These are phyloP conservation scores for Lunasporangiospora selenospora DNA, from an alignment of 192 early-diverging fungal species.

Conservation along the genomic window DNA sequence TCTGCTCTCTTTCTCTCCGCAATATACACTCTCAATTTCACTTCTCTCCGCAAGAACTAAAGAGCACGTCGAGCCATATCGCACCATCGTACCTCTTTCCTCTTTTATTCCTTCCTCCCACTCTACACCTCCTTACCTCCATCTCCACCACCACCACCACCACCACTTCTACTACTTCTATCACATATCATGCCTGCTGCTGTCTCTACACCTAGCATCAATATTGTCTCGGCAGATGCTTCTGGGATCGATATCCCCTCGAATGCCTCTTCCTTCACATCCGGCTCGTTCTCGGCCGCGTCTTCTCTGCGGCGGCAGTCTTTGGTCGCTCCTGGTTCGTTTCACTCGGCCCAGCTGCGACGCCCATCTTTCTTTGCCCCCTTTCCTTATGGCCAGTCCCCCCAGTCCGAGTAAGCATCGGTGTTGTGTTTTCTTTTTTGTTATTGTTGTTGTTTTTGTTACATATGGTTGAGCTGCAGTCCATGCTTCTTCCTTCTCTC, in stretches of 20 bases:
- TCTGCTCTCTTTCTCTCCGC: not conserved
- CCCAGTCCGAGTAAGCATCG: conserved; percentile 36
- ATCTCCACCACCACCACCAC: not conserved
- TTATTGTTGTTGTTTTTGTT: not conserved
- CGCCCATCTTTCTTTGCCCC: conserved; percentile 43
- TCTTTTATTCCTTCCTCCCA: no score
- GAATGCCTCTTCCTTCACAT: conserved; percentile 25
- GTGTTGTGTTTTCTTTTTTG: not conserved
- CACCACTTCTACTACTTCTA: not conserved
- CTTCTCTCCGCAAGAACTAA: no score
- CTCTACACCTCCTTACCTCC: not conserved
- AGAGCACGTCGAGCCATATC: no score
- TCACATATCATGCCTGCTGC: conserved; percentile 30
- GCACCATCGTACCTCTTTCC: no score
- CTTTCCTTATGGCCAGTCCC: conserved; percentile 41
- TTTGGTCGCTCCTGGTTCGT: conserved; percentile 37
- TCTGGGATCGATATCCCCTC: not conserved
- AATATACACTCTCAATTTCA: no score
- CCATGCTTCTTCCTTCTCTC: not conserved
- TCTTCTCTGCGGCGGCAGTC: conserved; percentile 34
- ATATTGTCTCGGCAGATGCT: conserved; percentile 25
- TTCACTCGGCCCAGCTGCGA: conserved; percentile 44
- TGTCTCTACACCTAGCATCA: conserved; percentile 46
- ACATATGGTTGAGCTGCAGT: not conserved
- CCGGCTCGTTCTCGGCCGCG: conserved; percentile 32